phyloP scores from a whole-genome alignment of 2,329 filamentous ascomycete species.

The Microcera coccophila region DNA sequence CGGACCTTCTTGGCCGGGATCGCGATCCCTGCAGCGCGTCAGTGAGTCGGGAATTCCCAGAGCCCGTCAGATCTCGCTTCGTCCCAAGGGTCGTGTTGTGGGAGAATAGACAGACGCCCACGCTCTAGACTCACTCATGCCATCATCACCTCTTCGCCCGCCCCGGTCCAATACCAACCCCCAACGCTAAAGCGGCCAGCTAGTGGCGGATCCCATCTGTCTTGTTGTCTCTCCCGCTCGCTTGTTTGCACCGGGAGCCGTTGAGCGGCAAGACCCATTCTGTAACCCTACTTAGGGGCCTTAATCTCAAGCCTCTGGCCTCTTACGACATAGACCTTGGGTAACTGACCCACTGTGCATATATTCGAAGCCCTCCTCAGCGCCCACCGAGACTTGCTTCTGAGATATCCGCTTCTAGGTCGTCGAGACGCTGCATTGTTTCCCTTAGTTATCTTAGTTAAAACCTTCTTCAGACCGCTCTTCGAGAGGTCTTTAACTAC shows the following conservation, averaged over 20 bases:
- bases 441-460: neutral
- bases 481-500: too few species aligned
- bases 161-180: neutral
- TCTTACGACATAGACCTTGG: conserved; percentile 9
- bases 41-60: too few species aligned
- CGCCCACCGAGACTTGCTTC: neutral
- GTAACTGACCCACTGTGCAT: neutral
- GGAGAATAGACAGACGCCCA: neutral
- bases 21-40: neutral
- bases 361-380: neutral
- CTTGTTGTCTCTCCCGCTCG: neutral
- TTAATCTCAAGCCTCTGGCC: neutral
- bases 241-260: neutral
- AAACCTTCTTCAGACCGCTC: neutral
- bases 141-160: neutral
- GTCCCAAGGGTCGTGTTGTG: neutral
- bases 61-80: too few species aligned
- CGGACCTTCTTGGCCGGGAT: neutral
- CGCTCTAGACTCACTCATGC: conserved; percentile 1
- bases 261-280: neutral
- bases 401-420: too few species aligned
- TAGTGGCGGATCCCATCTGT: neutral
- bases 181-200: neutral
- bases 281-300: neutral
- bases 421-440: neutral